Base-by-base conservation (phyloP, 257 asterid species). In the Solanum megistacrolobum region DNA sequence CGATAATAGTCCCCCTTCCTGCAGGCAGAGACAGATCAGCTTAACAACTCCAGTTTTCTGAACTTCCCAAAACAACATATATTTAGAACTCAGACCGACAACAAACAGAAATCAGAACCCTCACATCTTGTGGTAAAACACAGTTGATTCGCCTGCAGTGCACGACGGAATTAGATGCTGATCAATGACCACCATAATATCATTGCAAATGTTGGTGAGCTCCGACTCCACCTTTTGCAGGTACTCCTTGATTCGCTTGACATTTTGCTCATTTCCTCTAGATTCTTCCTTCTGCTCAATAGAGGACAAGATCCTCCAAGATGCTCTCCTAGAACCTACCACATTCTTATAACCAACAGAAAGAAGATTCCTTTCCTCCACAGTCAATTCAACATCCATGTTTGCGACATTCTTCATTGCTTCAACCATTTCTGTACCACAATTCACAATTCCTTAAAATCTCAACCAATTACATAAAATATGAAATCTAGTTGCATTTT, bases 341-440 rank as follows among this genome's bases (percentile, higher is more conserved):
- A 95, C 97, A 84, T 95, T 95, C 94, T 95, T 95, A 92, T 94
- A 95, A 23, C 98, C 98, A 25, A 95, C 98, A n/a, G 98, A 95
- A 8, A 95, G 92, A 91, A 95, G 91, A 91, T 95, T 95, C 92
- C 98, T 92, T 92, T 95, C 98, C 90, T 95, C 98, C 21, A 94
- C 92, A 10, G 96, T 93, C 94, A 94, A 88, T 84, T 95, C 98
- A 91, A 94, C 96, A 78, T 93, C 91, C 96, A 95, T 87, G 65
- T 89, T 92, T 3, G 98, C 98, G 29, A 95, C 96, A 12, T 90
- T 93, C 88, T 95, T 95, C 98, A 94, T 94, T 2, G 98, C 91
- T 10, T 93, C 98, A 90, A 94, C 98, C 98, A 95, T 95, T 90
- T 95, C 98, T 95, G 93, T 32, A 65, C 31, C 41, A 68, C 43